Evolutionary conservation across 2,329 filamentous ascomycete genomes (phyloP).

Genomic region (Myotisia sp.): DNA sequence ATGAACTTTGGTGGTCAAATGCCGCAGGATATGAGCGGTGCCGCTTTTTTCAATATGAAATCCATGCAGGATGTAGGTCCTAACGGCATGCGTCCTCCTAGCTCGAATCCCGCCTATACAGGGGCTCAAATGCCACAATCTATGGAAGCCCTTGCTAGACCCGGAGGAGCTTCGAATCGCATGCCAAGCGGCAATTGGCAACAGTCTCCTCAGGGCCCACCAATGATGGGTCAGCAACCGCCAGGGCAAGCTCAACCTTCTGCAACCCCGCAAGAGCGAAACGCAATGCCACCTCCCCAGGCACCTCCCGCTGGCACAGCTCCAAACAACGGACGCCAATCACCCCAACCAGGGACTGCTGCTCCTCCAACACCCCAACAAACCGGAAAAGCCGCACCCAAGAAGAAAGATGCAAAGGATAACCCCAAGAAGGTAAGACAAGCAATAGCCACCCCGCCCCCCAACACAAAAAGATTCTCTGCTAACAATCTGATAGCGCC

Average conservation of each 20-base stretch:
- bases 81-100: conserved; percentile 45
- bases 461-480: no score
- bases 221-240: conserved; percentile 32
- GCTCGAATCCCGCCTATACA: conserved; percentile 37
- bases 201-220: conserved; percentile 25
- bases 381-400: conserved; percentile 42
- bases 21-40: conserved; percentile 32
- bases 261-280: conserved; percentile 45
- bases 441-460: no score
- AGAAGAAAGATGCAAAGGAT: conserved; percentile 45
- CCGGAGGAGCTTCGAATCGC: conserved; percentile 24
- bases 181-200: conserved; percentile 31
- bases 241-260: conserved; percentile 32
- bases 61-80: conserved; percentile 29
- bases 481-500: conserved; percentile 22
- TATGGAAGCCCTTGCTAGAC: conserved; percentile 22
- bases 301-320: conserved; percentile 26
- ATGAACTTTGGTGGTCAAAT: conserved; percentile 41
- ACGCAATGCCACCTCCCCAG: conserved; percentile 38
- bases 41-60: conserved; percentile 30
- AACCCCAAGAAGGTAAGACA: conserved; percentile 35
- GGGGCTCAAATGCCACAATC: conserved; percentile 32
- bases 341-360: conserved; percentile 30
- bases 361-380: conserved; percentile 50
- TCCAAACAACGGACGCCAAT: conserved; percentile 28